Conservation (phyloP, 176 grass and related monocot species). For the Paspalum vaginatum region DNA sequence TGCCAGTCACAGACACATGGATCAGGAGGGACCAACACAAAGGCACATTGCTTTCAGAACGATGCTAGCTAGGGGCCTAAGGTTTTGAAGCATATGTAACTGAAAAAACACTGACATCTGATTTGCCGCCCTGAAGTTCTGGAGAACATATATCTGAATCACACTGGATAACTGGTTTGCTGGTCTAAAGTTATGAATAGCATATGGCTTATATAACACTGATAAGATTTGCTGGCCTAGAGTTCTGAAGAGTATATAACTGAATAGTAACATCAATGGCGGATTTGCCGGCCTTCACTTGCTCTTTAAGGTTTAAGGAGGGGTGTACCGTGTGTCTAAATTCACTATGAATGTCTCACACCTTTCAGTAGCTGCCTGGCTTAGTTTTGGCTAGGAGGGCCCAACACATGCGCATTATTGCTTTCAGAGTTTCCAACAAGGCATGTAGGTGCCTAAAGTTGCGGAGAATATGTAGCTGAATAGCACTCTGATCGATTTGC, state of each 20-base stretch:
- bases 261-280: neutral
- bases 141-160: neutral
- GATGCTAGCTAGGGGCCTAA: slow-evolving; percentile 19
- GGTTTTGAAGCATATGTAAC: slow-evolving; percentile 17
- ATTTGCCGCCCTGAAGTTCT: slow-evolving; percentile 8
- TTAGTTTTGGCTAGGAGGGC: slow-evolving; percentile 5
- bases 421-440: neutral
- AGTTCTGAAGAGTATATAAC: neutral
- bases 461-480: neutral
- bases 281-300: neutral
- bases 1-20: slow-evolving; percentile 9
- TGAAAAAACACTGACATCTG: slow-evolving; percentile 9
- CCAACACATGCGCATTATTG: neutral
- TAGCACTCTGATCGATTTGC: neutral
- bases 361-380: slow-evolving; percentile 10
- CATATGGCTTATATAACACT: neutral
- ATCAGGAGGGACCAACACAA: slow-evolving; percentile 20
- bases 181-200: neutral
- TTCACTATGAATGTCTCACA: neutral
- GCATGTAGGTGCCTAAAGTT: neutral
- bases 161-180: neutral
- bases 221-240: neutral
- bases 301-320: slow-evolving; percentile 18
- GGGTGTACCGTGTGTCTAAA: neutral
- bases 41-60: slow-evolving; percentile 31